These are phyloP conservation scores for Umbelopsis sp. DNA, from an alignment of 192 early-diverging fungal genomes.

Conservation along the genomic window DNA sequence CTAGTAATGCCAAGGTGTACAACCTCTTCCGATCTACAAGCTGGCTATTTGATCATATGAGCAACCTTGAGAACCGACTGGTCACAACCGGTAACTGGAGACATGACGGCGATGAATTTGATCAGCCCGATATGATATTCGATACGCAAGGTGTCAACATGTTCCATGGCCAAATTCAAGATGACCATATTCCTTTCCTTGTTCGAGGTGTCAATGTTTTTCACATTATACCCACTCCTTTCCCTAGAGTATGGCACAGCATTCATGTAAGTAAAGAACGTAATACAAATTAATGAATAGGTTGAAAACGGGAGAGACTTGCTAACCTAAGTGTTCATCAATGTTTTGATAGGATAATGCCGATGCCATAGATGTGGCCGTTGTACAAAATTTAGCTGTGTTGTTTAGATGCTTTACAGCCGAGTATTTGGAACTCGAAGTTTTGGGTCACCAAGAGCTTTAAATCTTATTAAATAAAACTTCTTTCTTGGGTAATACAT, in stretches of 20 bases:
- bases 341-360: slow-evolving; percentile 63
- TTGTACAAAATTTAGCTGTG: slow-evolving; percentile 73
- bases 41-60: slow-evolving; percentile 67
- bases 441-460: slow-evolving; percentile 39
- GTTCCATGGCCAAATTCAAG: slow-evolving; percentile 57
- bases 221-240: slow-evolving; percentile 85
- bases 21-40: slow-evolving; percentile 70
- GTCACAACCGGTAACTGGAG: slow-evolving; percentile 16
- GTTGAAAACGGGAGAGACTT: no score
- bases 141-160: slow-evolving; percentile 27
- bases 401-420: slow-evolving; percentile 83
- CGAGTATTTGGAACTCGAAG: slow-evolving; percentile 47
- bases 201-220: slow-evolving; percentile 77
- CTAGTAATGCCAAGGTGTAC: slow-evolving; percentile 47
- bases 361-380: slow-evolving; percentile 59
- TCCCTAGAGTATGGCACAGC: slow-evolving; percentile 90
- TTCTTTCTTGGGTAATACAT: background rate
- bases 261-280: slow-evolving; percentile 33
- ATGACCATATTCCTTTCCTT: slow-evolving; percentile 92
- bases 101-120: slow-evolving; percentile 21
- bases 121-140: slow-evolving; percentile 26
- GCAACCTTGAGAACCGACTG: slow-evolving; percentile 73
- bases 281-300: background rate
- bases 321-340: background rate
- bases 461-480: slow-evolving; percentile 3